These are phyloP conservation scores for Aspergillus neotritici DNA, from an alignment of 2,329 filamentous ascomycete genomes.

Conservation along the genomic window DNA sequence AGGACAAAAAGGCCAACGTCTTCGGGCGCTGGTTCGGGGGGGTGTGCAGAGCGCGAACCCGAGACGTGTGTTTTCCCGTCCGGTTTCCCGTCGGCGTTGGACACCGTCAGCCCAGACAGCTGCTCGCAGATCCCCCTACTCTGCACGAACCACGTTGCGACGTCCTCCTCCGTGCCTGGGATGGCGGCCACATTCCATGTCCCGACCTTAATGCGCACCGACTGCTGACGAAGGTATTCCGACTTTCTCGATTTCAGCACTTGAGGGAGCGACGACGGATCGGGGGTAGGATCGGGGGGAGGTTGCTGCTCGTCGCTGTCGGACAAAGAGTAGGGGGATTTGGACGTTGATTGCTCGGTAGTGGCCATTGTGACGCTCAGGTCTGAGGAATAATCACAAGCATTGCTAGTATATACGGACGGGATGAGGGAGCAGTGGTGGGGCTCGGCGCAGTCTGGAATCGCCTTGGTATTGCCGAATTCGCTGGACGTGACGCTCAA, in stretches of 20 bases:
- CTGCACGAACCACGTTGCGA: constrained; percentile 81
- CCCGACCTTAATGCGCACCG: constrained; percentile 80
- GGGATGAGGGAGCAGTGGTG: too few species aligned
- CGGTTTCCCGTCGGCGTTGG: constrained; percentile 18
- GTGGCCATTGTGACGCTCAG: constrained; percentile 11
- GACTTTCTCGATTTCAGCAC: constrained; percentile 64
- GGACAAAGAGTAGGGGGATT: constrained; percentile 9
- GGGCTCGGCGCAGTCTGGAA: too few species aligned
- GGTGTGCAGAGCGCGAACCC: constrained; percentile 4
- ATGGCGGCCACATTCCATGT: constrained; percentile 91
- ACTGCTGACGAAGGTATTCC: constrained; percentile 72
- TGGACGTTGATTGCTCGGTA: constrained; percentile 5
- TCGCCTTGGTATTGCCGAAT: too few species aligned
- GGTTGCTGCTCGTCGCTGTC: constrained; percentile 12
- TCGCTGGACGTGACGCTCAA: too few species aligned
- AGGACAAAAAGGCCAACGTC: constrained; percentile 86
- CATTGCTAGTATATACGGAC: too few species aligned
- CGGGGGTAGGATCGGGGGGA: constrained; percentile 17
- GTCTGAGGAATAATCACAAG: neutral
- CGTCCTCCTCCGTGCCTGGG: constrained; percentile 78
- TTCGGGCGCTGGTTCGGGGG: constrained; percentile 38
- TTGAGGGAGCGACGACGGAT: constrained; percentile 46
- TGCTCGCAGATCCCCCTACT: constrained; percentile 64
- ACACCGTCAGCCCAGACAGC: constrained; percentile 50
- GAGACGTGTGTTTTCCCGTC: constrained; percentile 11